phyloP scores from a whole-genome alignment of 495 filamentous ascomycete genomes.

The Acidiella bohemica region DNA sequence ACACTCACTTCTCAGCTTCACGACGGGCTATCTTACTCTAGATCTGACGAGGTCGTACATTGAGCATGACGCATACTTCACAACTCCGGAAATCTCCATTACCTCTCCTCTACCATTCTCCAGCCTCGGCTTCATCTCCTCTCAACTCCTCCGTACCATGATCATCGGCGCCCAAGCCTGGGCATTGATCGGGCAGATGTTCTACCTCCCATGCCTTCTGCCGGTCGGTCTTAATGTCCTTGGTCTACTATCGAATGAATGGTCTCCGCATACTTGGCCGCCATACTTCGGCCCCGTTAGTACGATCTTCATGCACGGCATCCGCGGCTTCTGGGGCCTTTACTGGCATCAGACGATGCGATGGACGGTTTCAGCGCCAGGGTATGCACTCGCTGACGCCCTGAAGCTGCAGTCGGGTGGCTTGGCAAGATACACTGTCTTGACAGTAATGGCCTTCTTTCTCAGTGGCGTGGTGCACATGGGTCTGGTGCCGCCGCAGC shows the following conservation, averaged over 20 bases:
- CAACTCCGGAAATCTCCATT: conserved; percentile 3
- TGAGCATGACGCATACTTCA: conserved; percentile 16
- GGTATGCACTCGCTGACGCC: conserved; percentile 12
- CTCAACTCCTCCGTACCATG: conserved; percentile 5
- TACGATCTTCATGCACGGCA: conserved; percentile 8
- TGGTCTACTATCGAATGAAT: conserved; percentile 8
- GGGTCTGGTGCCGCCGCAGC: conserved; percentile 19
- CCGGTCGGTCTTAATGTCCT: conserved; percentile 10
- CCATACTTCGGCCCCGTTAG: conserved; percentile 11
- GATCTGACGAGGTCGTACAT: conserved; percentile 16
- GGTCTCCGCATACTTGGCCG: conserved; percentile 18
- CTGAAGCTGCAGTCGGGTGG: conserved; percentile 2
- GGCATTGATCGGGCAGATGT: conserved; percentile 17
- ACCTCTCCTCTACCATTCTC: conserved; percentile 8
- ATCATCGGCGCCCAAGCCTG: conserved; percentile 18
- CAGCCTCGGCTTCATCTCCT: background rate
- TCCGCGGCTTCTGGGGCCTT: conserved; percentile 18
- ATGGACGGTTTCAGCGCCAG: conserved; percentile 9
- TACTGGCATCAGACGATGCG: conserved; percentile 22
- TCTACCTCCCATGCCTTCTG: conserved; percentile 16
- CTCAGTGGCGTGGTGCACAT: conserved; percentile 16
- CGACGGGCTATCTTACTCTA: conserved; percentile 11
- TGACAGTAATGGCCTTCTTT: conserved; percentile 10
- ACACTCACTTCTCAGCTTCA: conserved; percentile 4
- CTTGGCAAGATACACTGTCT: conserved; percentile 11